Conservation (phyloP, 345 rosid genomes). For the Euclidium syriacum region DNA sequence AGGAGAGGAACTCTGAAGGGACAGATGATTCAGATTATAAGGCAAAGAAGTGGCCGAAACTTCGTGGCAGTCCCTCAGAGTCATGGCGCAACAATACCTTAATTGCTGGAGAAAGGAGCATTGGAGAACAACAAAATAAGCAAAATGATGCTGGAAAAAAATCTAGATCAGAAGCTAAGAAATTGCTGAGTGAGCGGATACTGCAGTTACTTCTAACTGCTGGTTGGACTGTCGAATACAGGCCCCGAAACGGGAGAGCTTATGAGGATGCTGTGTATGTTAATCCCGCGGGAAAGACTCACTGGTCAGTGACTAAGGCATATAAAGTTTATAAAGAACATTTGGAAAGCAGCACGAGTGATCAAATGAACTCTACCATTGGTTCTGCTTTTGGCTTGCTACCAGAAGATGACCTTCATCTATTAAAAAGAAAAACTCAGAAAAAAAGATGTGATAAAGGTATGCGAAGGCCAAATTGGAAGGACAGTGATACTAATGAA, state of each 20-base stretch:
- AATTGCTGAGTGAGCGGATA: slow-evolving; percentile 60
- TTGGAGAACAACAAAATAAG: slow-evolving; percentile 13
- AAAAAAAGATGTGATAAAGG: slow-evolving; percentile 53
- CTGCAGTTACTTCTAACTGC: slow-evolving; percentile 64
- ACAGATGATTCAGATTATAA: slow-evolving; percentile 23
- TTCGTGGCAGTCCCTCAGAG: slow-evolving; percentile 9
- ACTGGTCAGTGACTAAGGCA: slow-evolving; percentile 93
- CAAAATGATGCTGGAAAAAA: slow-evolving; percentile 18
- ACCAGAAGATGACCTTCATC: slow-evolving; percentile 58
- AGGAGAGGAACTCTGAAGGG: slow-evolving; percentile 10
- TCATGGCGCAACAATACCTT: slow-evolving; percentile 2
- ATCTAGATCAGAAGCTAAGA: slow-evolving; percentile 37
- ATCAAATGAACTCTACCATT: slow-evolving; percentile 32
- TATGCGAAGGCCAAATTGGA: slow-evolving; percentile 34
- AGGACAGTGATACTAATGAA: slow-evolving; percentile 20
- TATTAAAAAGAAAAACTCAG: slow-evolving; percentile 39
- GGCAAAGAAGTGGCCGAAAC: slow-evolving; percentile 4
- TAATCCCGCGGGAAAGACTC: slow-evolving; percentile 85
- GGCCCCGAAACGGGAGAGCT: slow-evolving; percentile 56
- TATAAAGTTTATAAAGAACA: slow-evolving; percentile 55
- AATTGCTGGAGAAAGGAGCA: slow-evolving; percentile 4
- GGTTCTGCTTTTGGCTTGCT: slow-evolving; percentile 62
- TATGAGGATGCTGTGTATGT: slow-evolving; percentile 87
- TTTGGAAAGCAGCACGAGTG: slow-evolving; percentile 38
- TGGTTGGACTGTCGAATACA: slow-evolving; percentile 80